phyloP scores from a whole-genome alignment of 208 protist species.

The Leptomonas pyrrhocoris region DNA sequence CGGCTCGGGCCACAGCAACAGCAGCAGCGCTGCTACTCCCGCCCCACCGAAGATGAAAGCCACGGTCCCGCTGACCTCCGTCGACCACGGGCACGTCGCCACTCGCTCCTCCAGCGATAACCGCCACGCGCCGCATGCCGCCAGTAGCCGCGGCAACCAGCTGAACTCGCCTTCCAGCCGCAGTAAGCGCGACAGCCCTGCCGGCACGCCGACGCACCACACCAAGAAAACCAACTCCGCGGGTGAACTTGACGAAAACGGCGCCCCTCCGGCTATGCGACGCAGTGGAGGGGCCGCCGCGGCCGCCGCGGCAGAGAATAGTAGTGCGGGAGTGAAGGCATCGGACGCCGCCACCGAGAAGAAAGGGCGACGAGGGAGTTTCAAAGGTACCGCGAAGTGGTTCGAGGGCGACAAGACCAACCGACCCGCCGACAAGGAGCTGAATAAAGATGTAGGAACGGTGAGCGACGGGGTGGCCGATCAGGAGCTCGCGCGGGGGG shows the following conservation, averaged over 20 bases:
- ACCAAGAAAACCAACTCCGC: constrained; percentile 1
- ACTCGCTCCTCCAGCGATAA: neutral
- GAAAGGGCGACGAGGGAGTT: neutral
- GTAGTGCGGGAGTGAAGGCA: too few species aligned
- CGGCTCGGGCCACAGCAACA: neutral
- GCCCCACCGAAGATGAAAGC: neutral
- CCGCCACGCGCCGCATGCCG: neutral
- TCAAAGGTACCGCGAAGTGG: constrained; percentile 17
- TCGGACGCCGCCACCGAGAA: too few species aligned
- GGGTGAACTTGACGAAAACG: constrained; percentile 6
- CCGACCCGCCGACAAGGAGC: constrained; percentile 35
- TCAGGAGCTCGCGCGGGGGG: constrained; percentile 23
- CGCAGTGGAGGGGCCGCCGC: constrained; percentile 14
- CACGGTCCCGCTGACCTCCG: neutral
- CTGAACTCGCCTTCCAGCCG: neutral
- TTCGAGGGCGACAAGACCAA: constrained; percentile 24
- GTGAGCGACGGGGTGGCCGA: constrained; percentile 63
- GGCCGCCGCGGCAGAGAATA: neutral
- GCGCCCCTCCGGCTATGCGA: constrained; percentile 1
- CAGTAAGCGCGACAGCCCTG: neutral
- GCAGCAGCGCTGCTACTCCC: neutral
- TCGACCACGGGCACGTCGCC: constrained; percentile 10
- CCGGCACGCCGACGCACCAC: constrained; percentile 7
- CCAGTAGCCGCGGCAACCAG: neutral
- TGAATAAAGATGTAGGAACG: constrained; percentile 43